Evolutionary conservation across 768 basidiomycete genomes (phyloP).

Genomic region (Lentinula guzmanii): DNA sequence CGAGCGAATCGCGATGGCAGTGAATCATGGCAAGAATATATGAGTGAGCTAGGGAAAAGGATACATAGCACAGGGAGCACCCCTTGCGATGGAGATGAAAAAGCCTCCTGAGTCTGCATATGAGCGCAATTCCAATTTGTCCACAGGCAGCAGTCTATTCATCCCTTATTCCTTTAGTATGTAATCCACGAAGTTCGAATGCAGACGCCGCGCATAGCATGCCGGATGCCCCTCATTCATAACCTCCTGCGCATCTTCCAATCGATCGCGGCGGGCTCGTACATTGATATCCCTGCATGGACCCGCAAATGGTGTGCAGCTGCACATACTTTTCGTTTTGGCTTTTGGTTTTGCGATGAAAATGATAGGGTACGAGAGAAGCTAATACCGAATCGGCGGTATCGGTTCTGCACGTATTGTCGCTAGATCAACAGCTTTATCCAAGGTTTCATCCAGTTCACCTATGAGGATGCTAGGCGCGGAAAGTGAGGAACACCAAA

Average conservation of each 20-base stretch:
- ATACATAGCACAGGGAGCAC: too few relatives aligned
- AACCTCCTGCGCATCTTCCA: not conserved
- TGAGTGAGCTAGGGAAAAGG: too few relatives aligned
- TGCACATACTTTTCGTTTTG: not conserved
- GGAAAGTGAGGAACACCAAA: slow-evolving; percentile 4
- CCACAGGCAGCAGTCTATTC: too few relatives aligned
- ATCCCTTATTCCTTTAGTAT: not conserved
- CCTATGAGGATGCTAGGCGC: slow-evolving; percentile 63
- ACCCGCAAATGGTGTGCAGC: not conserved
- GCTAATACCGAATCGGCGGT: slow-evolving; percentile 69
- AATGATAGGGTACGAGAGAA: not conserved
- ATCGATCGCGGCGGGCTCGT: not conserved
- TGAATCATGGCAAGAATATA: too few relatives aligned
- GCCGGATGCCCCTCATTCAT: not conserved
- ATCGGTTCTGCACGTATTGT: slow-evolving; percentile 86
- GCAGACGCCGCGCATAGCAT: not conserved
- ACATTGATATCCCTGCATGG: not conserved
- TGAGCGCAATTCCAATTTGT: too few relatives aligned
- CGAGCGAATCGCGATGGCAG: too few relatives aligned
- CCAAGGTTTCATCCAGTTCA: slow-evolving; percentile 80
- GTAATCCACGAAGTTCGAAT: not conserved
- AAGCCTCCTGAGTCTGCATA: too few relatives aligned
- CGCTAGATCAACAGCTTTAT: slow-evolving; percentile 66
- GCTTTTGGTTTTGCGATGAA: not conserved
- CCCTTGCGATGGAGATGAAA: too few relatives aligned